Percentiles rank a stretch among this genome's conserved stretches.
Conservation (phyloP, 1,139 yeast genomes). For the Suhomyces atakaporum region DNA sequence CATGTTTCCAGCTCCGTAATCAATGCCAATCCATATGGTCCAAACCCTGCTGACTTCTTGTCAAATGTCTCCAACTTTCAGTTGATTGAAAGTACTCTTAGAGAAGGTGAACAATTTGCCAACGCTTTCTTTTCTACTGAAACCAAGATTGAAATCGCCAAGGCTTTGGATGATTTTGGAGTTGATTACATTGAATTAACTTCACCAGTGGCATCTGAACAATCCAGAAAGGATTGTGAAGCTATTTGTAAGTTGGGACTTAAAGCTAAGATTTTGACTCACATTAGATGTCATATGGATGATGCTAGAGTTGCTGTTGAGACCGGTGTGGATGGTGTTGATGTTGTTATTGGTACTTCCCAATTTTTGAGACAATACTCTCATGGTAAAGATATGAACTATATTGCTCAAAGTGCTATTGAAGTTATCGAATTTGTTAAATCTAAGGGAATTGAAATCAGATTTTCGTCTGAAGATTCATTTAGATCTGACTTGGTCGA, state of each 20-base stretch:
- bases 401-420: slow-evolving; percentile 93
- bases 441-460: slow-evolving; percentile 94
- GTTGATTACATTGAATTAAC: slow-evolving; percentile 97
- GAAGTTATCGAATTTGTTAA: slow-evolving; percentile 98
- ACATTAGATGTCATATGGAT: slow-evolving; percentile 98
- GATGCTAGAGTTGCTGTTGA: slow-evolving; percentile 96
- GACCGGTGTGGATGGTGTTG: slow-evolving; percentile 99
- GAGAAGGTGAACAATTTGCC: slow-evolving; percentile 99
- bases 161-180: slow-evolving; percentile 96
- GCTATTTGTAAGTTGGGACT: slow-evolving; percentile 97
- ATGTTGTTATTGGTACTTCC: slow-evolving; percentile 97
- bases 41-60: slow-evolving; percentile 88
- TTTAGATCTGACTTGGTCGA: slow-evolving; percentile 97
- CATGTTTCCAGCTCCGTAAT: slow-evolving; percentile 22
- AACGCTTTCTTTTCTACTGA: slow-evolving; percentile 94
- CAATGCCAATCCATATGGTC: slow-evolving; percentile 80
- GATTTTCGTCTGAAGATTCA: slow-evolving; percentile 96
- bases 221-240: slow-evolving; percentile 90
- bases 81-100: slow-evolving; percentile 89
- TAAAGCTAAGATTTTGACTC: slow-evolving; percentile 89
- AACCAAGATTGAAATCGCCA: slow-evolving; percentile 96
- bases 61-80: slow-evolving; percentile 90
- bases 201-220: slow-evolving; percentile 97
- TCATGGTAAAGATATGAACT: slow-evolving; percentile 98
- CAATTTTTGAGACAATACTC: slow-evolving; percentile 92